Percentiles rank a stretch among this genome's conserved stretches.
Evolutionary conservation across 2,329 filamentous ascomycete species (phyloP).

Genomic region (Beauveria bassiana): DNA sequence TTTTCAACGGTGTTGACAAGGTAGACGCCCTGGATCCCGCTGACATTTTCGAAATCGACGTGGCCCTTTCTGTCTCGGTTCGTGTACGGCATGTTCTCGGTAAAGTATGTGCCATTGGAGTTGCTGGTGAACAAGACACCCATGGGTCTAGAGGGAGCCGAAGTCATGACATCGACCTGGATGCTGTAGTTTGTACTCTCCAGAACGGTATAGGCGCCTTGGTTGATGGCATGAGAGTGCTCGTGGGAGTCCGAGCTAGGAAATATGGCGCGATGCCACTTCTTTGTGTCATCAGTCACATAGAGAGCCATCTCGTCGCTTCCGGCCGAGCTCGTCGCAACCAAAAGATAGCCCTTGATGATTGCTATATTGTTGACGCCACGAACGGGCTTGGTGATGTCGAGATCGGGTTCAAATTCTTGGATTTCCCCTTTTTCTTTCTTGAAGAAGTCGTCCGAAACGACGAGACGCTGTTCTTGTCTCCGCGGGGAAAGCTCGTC

Average conservation of each 20-base stretch:
- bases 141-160: conserved; percentile 58
- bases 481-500: conserved; percentile 63
- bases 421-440: conserved; percentile 39
- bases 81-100: conserved; percentile 82
- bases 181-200: conserved; percentile 98
- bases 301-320: conserved; percentile 90
- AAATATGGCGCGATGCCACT: conserved; percentile 91
- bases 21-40: conserved; percentile 85
- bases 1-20: conserved; percentile 87
- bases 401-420: conserved; percentile 69
- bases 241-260: conserved; percentile 66
- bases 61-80: conserved; percentile 70
- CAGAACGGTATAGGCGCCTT: conserved; percentile 86
- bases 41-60: conserved; percentile 93
- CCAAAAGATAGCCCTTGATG: conserved; percentile 81
- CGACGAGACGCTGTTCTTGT: conserved; percentile 68
- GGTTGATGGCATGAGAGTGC: conserved; percentile 60
- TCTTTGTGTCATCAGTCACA: conserved; percentile 72
- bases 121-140: conserved; percentile 92
- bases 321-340: conserved; percentile 68
- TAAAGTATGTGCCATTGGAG: conserved; percentile 95
- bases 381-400: conserved; percentile 63
- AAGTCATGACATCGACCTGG: conserved; percentile 85
- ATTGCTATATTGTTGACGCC: conserved; percentile 76
- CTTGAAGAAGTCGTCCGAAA: conserved; percentile 79